A percentile compares a stretch with the other conserved stretches of the same genome.
These are phyloP conservation scores for Aspergillus alliaceus DNA, from an alignment of 2,329 filamentous ascomycete species.

Conservation along the genomic window DNA sequence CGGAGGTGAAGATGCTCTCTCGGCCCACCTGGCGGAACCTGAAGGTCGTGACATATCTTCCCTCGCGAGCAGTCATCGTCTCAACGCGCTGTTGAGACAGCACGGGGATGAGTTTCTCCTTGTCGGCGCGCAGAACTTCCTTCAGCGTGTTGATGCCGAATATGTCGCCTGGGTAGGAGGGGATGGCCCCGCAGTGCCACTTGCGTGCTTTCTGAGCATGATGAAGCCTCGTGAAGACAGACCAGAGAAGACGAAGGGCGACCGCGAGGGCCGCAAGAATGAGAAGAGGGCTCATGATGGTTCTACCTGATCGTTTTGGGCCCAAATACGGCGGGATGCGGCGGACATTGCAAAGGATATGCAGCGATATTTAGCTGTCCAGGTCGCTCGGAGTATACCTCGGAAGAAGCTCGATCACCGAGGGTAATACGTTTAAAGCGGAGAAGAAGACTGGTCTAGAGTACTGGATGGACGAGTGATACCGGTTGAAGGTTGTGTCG, in stretches of 20 bases:
- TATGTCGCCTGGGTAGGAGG: constrained; percentile 28
- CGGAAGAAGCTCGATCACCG: too few species aligned
- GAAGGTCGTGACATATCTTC: constrained; percentile 28
- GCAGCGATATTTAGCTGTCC: neutral
- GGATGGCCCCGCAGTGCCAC: constrained; percentile 24
- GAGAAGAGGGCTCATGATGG: constrained; percentile 21
- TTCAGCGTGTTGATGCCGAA: constrained; percentile 26
- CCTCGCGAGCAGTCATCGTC: constrained; percentile 22
- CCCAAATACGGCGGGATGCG: neutral
- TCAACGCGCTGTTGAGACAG: constrained; percentile 20
- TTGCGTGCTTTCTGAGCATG: constrained; percentile 27
- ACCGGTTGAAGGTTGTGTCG: too few species aligned
- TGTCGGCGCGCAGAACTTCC: constrained; percentile 25
- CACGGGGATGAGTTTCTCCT: constrained; percentile 22
- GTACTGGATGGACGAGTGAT: too few species aligned
- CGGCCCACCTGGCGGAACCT: constrained; percentile 23
- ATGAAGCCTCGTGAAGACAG: constrained; percentile 22
- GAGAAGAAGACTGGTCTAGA: too few species aligned
- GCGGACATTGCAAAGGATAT: neutral
- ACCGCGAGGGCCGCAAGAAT: constrained; percentile 24
- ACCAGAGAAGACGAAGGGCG: constrained; percentile 23
- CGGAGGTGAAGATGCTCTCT: constrained; percentile 30
- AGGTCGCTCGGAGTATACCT: too few species aligned
- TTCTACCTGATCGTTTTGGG: neutral
- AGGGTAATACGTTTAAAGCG: too few species aligned